A percentile compares a stretch with the other conserved stretches of the same genome.
phyloP scores from a whole-genome alignment of 345 rosid genomes.

The Hirschfeldia incana region DNA sequence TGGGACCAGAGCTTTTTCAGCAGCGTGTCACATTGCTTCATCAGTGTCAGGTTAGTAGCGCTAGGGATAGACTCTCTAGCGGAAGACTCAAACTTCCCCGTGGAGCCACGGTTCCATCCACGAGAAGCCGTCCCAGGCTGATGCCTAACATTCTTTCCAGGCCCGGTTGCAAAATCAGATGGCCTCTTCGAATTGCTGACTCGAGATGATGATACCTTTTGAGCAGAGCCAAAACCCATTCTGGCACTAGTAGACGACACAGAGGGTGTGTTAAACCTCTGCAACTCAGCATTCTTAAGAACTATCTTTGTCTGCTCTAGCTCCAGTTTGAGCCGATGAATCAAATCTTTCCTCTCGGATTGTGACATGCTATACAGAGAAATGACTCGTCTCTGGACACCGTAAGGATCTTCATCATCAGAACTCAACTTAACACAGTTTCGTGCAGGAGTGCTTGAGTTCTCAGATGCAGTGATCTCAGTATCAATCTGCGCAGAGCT shows the following conservation, averaged over 20 bases:
- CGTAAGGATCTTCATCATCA: slow-evolving; percentile 50
- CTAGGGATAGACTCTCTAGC: slow-evolving; percentile 45
- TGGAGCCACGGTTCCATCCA: slow-evolving; percentile 52
- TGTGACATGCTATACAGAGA: slow-evolving; percentile 60
- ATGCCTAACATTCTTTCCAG: slow-evolving; percentile 58
- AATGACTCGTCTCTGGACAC: slow-evolving; percentile 63
- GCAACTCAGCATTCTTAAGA: slow-evolving; percentile 62
- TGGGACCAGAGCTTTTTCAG: slow-evolving; percentile 73
- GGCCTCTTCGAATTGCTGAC: slow-evolving; percentile 46
- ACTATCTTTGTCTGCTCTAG: slow-evolving; percentile 68
- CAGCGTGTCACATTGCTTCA: slow-evolving; percentile 81
- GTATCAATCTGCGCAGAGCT: slow-evolving; percentile 69
- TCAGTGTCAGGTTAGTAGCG: slow-evolving; percentile 51
- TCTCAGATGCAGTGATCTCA: slow-evolving; percentile 72
- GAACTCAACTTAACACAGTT: slow-evolving; percentile 60
- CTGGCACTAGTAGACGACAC: slow-evolving; percentile 70
- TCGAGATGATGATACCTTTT: slow-evolving; percentile 34
- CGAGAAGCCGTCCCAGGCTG: slow-evolving; percentile 36
- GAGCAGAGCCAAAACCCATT: slow-evolving; percentile 61
- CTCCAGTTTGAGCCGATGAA: slow-evolving; percentile 57
- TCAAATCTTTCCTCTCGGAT: slow-evolving; percentile 65
- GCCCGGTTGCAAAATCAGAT: slow-evolving; percentile 43
- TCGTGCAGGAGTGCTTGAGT: slow-evolving; percentile 54
- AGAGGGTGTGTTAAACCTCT: slow-evolving; percentile 44
- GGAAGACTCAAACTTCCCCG: slow-evolving; percentile 57